A percentile compares a stretch with the other conserved stretches of the same genome.
phyloP scores from a whole-genome alignment of 2,329 filamentous ascomycete species.

The Fusarium sp. region DNA sequence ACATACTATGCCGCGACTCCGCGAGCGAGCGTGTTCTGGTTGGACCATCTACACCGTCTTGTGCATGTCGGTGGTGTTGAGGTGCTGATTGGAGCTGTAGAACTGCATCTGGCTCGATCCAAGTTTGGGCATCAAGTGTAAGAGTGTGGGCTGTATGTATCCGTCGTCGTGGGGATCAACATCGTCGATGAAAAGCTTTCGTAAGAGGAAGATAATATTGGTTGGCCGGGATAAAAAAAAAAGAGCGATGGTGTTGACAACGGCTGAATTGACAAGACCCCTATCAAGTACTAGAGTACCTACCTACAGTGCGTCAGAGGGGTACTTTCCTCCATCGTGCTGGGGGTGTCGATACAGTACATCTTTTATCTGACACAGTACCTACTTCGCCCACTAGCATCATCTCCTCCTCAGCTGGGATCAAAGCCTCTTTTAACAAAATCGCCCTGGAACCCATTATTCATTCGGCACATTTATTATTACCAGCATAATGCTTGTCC shows the following conservation, averaged over 20 bases:
- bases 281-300: too few relatives aligned
- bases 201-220: not conserved
- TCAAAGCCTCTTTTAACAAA: conserved; percentile 8
- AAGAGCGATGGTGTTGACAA: conserved; percentile 15
- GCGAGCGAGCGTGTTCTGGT: not conserved
- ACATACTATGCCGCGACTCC: not conserved
- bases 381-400: not conserved
- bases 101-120: conserved; percentile 9
- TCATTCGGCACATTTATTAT: not conserved
- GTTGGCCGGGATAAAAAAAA: conserved; percentile 16
- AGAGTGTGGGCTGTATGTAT: not conserved
- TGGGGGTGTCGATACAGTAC: not conserved
- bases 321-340: not conserved
- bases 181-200: not conserved
- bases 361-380: not conserved
- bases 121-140: conserved; percentile 24
- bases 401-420: conserved; percentile 1
- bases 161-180: not conserved
- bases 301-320: not conserved
- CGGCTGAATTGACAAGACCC: conserved; percentile 9
- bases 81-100: conserved; percentile 9
- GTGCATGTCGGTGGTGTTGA: not conserved
- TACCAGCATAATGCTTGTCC: conserved; percentile 17
- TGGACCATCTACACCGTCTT: not conserved
- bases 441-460: not conserved